Evolutionary conservation across 805 yeast genomes (phyloP).

Genomic region (Nakazawaea anatomiae): DNA sequence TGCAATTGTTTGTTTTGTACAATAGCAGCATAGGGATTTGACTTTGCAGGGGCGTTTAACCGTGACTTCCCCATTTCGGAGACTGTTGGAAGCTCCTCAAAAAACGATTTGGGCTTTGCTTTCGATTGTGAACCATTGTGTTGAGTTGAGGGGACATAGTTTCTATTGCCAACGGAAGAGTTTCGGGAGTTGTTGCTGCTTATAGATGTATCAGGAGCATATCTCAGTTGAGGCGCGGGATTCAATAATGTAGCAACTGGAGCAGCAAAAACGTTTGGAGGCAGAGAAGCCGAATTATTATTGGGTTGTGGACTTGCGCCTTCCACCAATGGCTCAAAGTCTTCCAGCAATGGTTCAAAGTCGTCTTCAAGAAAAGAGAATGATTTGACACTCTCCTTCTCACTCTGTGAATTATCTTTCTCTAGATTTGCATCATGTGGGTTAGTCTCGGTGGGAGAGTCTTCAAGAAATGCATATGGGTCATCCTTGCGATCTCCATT

Average conservation of each 20-base stretch:
- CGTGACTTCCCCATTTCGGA: neutral
- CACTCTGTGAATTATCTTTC: neutral
- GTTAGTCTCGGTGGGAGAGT: neutral
- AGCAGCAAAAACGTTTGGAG: neutral
- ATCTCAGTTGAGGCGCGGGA: neutral
- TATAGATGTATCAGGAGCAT: neutral
- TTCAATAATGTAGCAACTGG: neutral
- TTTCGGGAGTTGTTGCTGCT: neutral
- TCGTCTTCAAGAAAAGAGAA: conserved; percentile 10
- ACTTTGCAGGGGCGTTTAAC: conserved; percentile 1
- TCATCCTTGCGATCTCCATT: neutral
- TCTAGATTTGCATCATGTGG: neutral
- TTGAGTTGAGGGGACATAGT: neutral
- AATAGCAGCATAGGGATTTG: conserved; percentile 7
- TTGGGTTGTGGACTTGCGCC: neutral
- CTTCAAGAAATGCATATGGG: conserved; percentile 9
- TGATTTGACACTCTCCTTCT: neutral
- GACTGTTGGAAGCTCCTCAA: conserved; percentile 9
- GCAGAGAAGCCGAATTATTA: no score
- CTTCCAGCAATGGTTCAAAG: conserved; percentile 6
- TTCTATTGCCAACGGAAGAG: neutral
- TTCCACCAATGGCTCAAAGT: neutral
- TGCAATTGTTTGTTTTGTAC: conserved; percentile 1
- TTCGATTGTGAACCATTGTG: neutral
- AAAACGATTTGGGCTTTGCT: conserved; percentile 3